Evolutionary conservation across 441 rosid genomes (phyloP).

Genomic region (Populus hybrid): DNA sequence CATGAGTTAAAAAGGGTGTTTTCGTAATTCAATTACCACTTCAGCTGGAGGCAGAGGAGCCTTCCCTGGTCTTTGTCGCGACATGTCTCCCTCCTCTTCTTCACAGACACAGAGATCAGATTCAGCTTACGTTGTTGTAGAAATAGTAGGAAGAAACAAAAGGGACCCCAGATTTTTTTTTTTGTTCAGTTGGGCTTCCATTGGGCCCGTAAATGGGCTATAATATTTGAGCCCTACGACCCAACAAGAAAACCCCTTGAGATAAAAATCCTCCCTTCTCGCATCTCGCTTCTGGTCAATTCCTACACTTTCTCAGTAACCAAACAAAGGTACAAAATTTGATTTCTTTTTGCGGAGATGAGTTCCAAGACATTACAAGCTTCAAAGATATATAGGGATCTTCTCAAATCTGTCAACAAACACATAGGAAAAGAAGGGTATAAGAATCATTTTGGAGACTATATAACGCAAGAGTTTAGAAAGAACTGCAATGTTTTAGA

Average conservation of each 20-base stretch:
- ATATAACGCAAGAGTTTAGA: conserved; percentile 54
- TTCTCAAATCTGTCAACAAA: too few species aligned
- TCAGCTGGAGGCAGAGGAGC: conserved; percentile 67
- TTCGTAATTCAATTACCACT: conserved; percentile 39
- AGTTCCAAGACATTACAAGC: neutral
- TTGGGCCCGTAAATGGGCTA: neutral
- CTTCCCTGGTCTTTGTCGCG: conserved; percentile 58
- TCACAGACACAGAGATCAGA: neutral
- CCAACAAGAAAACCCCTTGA: neutral
- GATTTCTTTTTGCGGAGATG: neutral
- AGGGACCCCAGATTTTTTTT: neutral
- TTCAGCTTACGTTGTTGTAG: neutral
- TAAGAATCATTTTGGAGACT: conserved; percentile 30
- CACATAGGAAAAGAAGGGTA: conserved; percentile 44
- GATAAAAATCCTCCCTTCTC: neutral
- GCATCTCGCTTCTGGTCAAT: neutral
- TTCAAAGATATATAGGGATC: conserved; percentile 10
- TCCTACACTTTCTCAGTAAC: neutral
- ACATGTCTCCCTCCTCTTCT: conserved; percentile 37
- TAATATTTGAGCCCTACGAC: neutral
- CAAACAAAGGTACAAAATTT: neutral
- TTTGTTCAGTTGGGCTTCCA: neutral
- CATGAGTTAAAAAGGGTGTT: neutral
- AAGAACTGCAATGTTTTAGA: conserved; percentile 29
- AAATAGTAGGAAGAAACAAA: neutral